Evolutionary conservation across 306 rosid species (phyloP).

Genomic region (Fragaria iinumae): DNA sequence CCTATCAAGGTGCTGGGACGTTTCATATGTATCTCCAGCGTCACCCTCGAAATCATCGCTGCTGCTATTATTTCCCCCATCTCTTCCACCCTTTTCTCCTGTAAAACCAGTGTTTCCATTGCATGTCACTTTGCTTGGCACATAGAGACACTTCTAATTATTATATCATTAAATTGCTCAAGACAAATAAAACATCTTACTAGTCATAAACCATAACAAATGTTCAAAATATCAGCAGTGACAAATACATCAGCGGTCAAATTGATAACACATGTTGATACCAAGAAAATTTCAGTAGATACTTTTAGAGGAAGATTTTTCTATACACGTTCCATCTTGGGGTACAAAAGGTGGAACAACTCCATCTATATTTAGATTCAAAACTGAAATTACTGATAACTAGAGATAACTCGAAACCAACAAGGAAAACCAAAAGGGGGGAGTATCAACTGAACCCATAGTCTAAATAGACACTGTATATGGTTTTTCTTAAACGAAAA

Average conservation of each 20-base stretch:
- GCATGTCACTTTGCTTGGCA: background rate
- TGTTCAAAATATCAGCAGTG: background rate
- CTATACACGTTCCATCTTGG: background rate
- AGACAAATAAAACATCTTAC: background rate
- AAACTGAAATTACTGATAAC: background rate
- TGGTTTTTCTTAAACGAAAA: background rate
- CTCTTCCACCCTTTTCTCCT: conserved; percentile 47
- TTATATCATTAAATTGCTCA: background rate
- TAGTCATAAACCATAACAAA: background rate
- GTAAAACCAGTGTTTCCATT: conserved; percentile 27
- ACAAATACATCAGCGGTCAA: background rate
- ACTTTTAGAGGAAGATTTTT: background rate
- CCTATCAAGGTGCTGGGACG: conserved; percentile 35
- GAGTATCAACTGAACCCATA: background rate
- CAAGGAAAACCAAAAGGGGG: background rate
- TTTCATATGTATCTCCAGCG: conserved; percentile 22
- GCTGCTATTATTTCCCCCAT: conserved; percentile 43
- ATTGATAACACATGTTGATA: background rate
- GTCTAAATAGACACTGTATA: background rate
- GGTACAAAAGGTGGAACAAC: background rate
- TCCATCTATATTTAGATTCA: background rate
- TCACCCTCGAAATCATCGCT: conserved; percentile 50
- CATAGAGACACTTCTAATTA: background rate
- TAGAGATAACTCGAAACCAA: background rate
- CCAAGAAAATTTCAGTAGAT: background rate